Percentiles rank a stretch among this genome's conserved stretches.
Conservation (phyloP, 108 stramenopile genomes). For the Skeletonema marinoi region DNA sequence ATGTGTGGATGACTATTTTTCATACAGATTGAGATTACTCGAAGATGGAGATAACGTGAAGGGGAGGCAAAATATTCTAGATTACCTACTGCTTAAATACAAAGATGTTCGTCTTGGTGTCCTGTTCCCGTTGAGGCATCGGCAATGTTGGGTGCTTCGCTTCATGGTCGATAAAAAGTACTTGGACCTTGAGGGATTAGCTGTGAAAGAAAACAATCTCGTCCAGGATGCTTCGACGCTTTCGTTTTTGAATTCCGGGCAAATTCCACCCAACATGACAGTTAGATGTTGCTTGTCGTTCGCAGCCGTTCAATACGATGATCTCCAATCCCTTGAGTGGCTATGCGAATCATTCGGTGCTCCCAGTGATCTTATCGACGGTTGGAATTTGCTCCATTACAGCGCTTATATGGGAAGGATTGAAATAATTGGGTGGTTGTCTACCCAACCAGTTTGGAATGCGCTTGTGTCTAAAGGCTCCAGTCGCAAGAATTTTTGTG, state of each 20-base stretch:
- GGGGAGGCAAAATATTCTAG: neutral
- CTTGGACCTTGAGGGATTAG: neutral
- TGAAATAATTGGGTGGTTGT: constrained; percentile 10
- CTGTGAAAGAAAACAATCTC: neutral
- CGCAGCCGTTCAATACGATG: constrained; percentile 15
- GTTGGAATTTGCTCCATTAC: constrained; percentile 2
- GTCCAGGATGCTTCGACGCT: neutral
- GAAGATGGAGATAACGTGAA: neutral
- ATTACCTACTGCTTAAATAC: neutral
- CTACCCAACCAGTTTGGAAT: neutral
- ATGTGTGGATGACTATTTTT: too few relatives aligned
- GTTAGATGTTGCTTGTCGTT: constrained; percentile 5
- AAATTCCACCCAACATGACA: constrained; percentile 1
- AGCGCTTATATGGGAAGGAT: constrained; percentile 4
- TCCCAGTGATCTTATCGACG: neutral
- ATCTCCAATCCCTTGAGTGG: constrained; percentile 12
- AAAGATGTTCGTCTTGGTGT: too few relatives aligned
- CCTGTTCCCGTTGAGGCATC: neutral
- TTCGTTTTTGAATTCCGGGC: neutral
- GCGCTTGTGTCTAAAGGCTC: neutral
- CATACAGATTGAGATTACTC: neutral
- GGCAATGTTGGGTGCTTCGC: constrained; percentile 13
- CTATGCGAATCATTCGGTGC: neutral
- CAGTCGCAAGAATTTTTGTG: neutral
- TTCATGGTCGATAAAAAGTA: constrained; percentile 7